These are phyloP conservation scores for Sclerospora graminicola DNA, from an alignment of 352 stramenopile genomes.

Conservation along the genomic window DNA sequence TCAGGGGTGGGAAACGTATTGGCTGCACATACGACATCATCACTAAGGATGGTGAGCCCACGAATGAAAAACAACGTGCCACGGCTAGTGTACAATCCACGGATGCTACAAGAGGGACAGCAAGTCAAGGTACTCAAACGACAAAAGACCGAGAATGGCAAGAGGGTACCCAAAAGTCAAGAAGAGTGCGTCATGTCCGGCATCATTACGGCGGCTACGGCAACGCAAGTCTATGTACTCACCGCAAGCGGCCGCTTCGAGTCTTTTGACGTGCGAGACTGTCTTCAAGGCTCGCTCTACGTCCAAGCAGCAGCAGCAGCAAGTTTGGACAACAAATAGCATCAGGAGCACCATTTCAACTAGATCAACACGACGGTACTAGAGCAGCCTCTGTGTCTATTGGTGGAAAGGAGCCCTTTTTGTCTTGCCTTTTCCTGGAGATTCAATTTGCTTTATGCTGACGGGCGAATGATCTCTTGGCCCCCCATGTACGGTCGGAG, in stretches of 20 bases:
- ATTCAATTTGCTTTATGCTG: constrained; percentile 9
- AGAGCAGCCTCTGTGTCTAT: too few species aligned
- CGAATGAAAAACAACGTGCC: constrained; percentile 3
- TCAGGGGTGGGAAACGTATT: constrained; percentile 8
- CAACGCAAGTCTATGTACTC: constrained; percentile 36
- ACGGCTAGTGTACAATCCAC: constrained; percentile 34
- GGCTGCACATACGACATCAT: constrained; percentile 5
- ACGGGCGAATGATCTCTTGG: constrained; percentile 45
- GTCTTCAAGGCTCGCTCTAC: constrained; percentile 24
- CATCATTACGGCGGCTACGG: constrained; percentile 39
- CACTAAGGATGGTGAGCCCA: not conserved
- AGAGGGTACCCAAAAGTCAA: constrained; percentile 2
- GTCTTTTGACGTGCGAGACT: constrained; percentile 34
- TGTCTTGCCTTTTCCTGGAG: not conserved
- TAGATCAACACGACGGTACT: too few species aligned
- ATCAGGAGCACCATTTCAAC: too few species aligned
- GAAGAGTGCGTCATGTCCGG: constrained; percentile 24
- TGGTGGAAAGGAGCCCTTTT: too few species aligned
- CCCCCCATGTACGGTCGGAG: constrained; percentile 75
- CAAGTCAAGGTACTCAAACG: constrained; percentile 32
- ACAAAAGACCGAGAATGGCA: constrained; percentile 1
- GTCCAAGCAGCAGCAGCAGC: constrained; percentile 9
- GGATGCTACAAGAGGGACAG: constrained; percentile 50
- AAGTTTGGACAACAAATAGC: not conserved
- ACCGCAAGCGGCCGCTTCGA: constrained; percentile 26